phyloP scores from a whole-genome alignment of 2,329 filamentous ascomycete species.

The Cytospora chrysosperma region DNA sequence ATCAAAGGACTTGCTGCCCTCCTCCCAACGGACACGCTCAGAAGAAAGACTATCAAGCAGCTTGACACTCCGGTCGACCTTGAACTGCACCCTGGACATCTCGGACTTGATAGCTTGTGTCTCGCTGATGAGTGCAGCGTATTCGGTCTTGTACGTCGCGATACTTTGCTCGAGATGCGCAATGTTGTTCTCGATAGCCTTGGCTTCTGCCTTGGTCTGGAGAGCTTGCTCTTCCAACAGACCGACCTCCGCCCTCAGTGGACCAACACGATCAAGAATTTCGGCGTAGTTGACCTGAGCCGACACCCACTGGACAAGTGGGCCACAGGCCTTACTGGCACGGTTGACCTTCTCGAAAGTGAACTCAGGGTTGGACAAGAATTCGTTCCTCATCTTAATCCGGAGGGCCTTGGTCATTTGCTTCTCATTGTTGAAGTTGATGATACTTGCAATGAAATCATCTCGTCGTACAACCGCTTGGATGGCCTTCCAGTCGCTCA shows the following conservation, averaged over 20 bases:
- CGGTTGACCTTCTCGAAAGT: conserved; percentile 95
- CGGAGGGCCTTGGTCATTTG: conserved; percentile 86
- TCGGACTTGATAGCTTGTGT: conserved; percentile 96
- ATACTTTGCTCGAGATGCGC: conserved; percentile 84
- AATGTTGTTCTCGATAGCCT: conserved; percentile 87
- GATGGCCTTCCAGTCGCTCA: conserved; percentile 87
- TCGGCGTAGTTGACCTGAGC: conserved; percentile 98
- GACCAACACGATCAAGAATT: conserved; percentile 90
- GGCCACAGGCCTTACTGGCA: conserved; percentile 94
- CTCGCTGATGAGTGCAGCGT: conserved; percentile 92
- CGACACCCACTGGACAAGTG: conserved; percentile 93
- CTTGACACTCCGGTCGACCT: conserved; percentile 93
- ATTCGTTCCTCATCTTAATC: conserved; percentile 89
- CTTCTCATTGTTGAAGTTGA: conserved; percentile 92
- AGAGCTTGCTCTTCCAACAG: conserved; percentile 84
- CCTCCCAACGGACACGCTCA: conserved; percentile 91
- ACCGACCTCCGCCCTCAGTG: conserved; percentile 84
- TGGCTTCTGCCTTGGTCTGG: conserved; percentile 89
- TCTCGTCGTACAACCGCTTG: conserved; percentile 85
- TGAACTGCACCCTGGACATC: conserved; percentile 95
- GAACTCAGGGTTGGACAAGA: conserved; percentile 89
- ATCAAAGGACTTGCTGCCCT: conserved; percentile 96
- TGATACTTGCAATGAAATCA: conserved; percentile 96
- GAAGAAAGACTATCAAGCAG: conserved; percentile 93
- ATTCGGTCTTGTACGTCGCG: conserved; percentile 92